phyloP scores from a whole-genome alignment of 2,329 filamentous ascomycete genomes.

The Endocalyx cinctus region DNA sequence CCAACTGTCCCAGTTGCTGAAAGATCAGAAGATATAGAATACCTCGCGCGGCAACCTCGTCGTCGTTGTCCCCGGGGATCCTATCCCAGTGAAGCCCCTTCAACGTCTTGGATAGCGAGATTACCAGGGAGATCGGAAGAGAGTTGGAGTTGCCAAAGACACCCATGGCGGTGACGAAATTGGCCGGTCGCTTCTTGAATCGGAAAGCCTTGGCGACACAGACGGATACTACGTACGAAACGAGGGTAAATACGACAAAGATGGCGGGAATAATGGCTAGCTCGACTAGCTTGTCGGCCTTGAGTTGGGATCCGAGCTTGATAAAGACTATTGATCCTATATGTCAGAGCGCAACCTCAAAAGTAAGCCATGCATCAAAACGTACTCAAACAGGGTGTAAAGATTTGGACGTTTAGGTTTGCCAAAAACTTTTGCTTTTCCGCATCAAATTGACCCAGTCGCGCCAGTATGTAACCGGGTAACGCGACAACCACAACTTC shows the following conservation, averaged over 20 bases:
- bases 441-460: conserved; percentile 87
- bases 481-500: conserved; percentile 74
- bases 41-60: conserved; percentile 87
- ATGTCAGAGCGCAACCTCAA: conserved; percentile 12
- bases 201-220: conserved; percentile 69
- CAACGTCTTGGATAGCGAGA: conserved; percentile 89
- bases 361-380: conserved; percentile 7
- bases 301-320: conserved; percentile 91
- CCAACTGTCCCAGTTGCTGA: conserved; percentile 91
- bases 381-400: conserved; percentile 93
- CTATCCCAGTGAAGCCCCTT: conserved; percentile 90
- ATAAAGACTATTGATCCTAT: conserved; percentile 71
- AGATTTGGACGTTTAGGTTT: conserved; percentile 92
- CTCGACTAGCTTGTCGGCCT: conserved; percentile 82
- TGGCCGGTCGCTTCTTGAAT: conserved; percentile 79
- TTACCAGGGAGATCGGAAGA: conserved; percentile 89
- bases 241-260: conserved; percentile 79
- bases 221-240: conserved; percentile 76
- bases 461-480: conserved; percentile 88
- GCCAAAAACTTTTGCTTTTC: conserved; percentile 96
- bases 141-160: conserved; percentile 98
- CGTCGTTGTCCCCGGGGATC: conserved; percentile 87
- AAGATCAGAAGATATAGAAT: conserved; percentile 96
- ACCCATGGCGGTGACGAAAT: conserved; percentile 96
- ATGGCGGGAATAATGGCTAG: conserved; percentile 94